Base-by-base conservation (phyloP, 176 grass and related monocot genomes). In the Aegilops speltoides region DNA sequence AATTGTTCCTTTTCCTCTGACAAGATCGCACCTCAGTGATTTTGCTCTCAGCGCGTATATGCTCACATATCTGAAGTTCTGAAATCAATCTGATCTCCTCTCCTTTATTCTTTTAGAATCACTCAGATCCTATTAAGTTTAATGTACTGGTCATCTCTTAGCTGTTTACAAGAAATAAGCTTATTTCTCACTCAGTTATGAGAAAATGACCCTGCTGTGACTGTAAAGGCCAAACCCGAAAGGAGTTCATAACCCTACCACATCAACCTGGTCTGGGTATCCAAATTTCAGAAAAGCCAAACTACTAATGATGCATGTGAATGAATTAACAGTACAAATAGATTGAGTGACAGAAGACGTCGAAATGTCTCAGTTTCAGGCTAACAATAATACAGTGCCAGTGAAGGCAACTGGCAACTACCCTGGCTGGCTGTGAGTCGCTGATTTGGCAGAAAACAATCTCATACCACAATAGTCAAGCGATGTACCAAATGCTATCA, bases 341-440 rank as follows among this genome's bases (percentile, higher is more conserved):
- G 23, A 79, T 19, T 10, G 1, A 31, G 28, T 73, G 22, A 86
- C 22, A 82, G 63, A 77, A 73, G 26, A 33, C 0, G 9, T 73
- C 37, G 31, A 78, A 54, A 73, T 8, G 64, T 72, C 60, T 29
- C 83, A 5, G 11, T 81, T 81, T 81, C 77, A 89, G 69, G 46
- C 88, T 57, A 80, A 71, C 9, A 67, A 62, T 46, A 63, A 68
- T 82, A 38, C 25, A 85, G 88, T 48, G 71, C 10, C 72, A 10
- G n/a, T 78, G 83, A 78, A 83, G 23, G 33, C 37, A 84, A 64
- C 87, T 4, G 73, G 59, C 57, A 73, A 73, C 62, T 22, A 69
- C 22, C 52, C 50, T 73, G 67, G 23, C 45, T 17, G 25, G 23
- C 45, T 24, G 25, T 37, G 65, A 70, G 31, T 41, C 38, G 25